phyloP scores from a whole-genome alignment of 2,329 filamentous ascomycete species.

The Fusarium paranaense region DNA sequence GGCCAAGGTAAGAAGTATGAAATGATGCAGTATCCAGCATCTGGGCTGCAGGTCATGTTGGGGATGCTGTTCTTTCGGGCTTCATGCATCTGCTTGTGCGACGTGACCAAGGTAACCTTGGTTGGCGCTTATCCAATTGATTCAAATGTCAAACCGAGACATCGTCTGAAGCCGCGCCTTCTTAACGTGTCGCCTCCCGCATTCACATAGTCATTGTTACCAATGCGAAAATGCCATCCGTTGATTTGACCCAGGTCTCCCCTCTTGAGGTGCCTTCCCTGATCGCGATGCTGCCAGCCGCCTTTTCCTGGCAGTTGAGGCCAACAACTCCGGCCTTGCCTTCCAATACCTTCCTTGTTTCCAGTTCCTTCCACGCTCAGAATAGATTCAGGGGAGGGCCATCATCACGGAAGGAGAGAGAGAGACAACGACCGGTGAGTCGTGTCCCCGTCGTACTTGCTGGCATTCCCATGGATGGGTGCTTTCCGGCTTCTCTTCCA shows the following conservation, averaged over 20 bases:
- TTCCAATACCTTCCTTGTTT: conserved; percentile 21
- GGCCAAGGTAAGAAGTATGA: not conserved
- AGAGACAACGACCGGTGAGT: conserved; percentile 12
- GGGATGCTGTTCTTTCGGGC: conserved; percentile 27
- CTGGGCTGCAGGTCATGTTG: conserved; percentile 15
- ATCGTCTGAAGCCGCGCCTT: conserved; percentile 30
- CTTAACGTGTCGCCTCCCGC: conserved; percentile 39
- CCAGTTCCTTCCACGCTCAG: not conserved
- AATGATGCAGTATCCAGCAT: not conserved
- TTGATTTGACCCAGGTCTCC: not conserved
- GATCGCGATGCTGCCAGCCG: conserved; percentile 25
- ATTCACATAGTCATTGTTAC: conserved; percentile 19
- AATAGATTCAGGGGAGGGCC: conserved; percentile 16
- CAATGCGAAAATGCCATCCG: conserved; percentile 17
- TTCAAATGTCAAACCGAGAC: conserved; percentile 31
- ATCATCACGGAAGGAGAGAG: not conserved
- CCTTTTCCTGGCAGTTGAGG: conserved; percentile 27
- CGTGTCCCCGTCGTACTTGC: conserved; percentile 9
- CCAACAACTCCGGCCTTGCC: conserved; percentile 21
- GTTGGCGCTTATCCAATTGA: conserved; percentile 21
- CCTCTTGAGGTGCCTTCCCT: conserved; percentile 20
- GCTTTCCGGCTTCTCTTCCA: not conserved
- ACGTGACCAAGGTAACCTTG: conserved; percentile 14
- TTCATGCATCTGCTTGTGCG: conserved; percentile 23
- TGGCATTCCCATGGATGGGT: not conserved